phyloP scores from a whole-genome alignment of 202 grass and related monocot species.

The Carex sylvatica region DNA sequence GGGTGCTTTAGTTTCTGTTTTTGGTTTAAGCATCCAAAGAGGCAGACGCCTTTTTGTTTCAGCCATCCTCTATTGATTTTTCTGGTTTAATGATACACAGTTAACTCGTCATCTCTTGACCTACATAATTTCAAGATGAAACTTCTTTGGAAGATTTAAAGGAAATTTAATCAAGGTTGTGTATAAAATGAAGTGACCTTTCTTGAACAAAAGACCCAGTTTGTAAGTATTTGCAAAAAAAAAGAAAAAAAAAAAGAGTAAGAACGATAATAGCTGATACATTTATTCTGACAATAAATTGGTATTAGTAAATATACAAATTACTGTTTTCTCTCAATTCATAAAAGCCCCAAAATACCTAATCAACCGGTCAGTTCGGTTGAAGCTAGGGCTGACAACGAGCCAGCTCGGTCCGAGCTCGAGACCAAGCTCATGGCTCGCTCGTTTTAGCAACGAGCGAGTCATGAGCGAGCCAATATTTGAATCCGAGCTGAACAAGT shows the following conservation, averaged over 20 bases:
- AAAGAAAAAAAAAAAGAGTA: neutral
- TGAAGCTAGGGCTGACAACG: too few species aligned
- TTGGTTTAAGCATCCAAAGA: conserved; percentile 53
- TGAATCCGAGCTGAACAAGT: too few species aligned
- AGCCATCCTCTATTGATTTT: neutral
- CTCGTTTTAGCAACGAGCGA: too few species aligned
- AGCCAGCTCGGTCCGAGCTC: too few species aligned
- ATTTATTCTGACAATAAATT: neutral
- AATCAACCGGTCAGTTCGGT: too few species aligned
- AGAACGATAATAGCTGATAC: too few species aligned
- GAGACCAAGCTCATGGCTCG: too few species aligned
- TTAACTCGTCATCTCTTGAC: neutral
- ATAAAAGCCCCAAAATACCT: neutral
- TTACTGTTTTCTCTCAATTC: neutral
- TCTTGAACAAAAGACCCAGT: neutral
- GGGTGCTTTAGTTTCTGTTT: conserved; percentile 25
- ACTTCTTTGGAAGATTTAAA: neutral
- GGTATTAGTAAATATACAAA: neutral
- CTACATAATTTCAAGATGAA: neutral
- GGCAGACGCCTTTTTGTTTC: conserved; percentile 51
- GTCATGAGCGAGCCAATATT: too few species aligned
- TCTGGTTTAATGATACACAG: neutral
- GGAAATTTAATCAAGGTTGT: neutral
- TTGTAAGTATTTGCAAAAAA: neutral
- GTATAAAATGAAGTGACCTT: neutral